Evolutionary conservation across 345 rosid genomes (phyloP), one percentile per base, ranked within the genome.

Genomic region (Camelina hispida): DNA sequence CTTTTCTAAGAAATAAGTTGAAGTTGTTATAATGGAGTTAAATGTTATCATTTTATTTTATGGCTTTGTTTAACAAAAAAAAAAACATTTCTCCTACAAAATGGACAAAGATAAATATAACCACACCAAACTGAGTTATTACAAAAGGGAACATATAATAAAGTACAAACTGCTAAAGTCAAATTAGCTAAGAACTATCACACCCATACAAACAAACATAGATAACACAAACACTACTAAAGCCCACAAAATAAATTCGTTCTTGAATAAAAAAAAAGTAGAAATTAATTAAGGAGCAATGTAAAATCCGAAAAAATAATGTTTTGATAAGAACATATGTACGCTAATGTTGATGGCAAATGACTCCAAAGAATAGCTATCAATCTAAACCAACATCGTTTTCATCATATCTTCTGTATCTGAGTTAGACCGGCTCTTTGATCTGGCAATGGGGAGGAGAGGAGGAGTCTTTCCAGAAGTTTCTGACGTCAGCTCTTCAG

Each of bases 401-500:
- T 44, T 67, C 69, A 60, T 66, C 44, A 25, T 60, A 78, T 59
- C 81, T 23, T 78, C 73, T 42, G 63, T 37, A 57, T 23, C 68
- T 4, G 63, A 5, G 18, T 13, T 52, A 48, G 47, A 60, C 51
- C 10, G 47, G 58, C 17, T 72, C 14, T 32, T 59, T 28, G 55
- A 30, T 35, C 13, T 66, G 11, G 35, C 55, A 1, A 78, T 16
- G 14, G 81, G 81, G n/a, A 78, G 77, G 11, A 78, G 58, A 51
- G 77, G 72, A 47, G 80, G 73, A 48, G 44, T 15, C 10, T 78
- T 37, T 15, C n/a, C 55, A 0, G 64, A 58, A 40, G 67, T 53
- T 69, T 81, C 35, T 46, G 75, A 79, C n/a, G 99, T 92, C 9
- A 95, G 89, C 30, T 80, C 73, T 77, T 80, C 85, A 13, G 99